Evolutionary conservation across 148 eudicot species (phyloP).

Genomic region (Rhododendron williamsianum): DNA sequence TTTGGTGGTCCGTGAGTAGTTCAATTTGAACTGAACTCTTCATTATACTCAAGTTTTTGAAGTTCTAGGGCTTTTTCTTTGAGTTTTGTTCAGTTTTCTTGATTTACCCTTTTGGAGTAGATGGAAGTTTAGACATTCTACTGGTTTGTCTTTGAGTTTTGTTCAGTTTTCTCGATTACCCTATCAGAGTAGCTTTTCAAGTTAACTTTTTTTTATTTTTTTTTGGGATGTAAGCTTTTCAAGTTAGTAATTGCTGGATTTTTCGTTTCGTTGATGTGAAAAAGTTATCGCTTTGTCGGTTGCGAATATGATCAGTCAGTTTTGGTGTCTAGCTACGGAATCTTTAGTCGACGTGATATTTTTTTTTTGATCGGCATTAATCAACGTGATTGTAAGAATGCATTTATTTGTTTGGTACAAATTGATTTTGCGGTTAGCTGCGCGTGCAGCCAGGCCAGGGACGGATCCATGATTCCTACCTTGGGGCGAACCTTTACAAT

Average conservation of each 20-base stretch:
- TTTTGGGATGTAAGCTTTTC: too few relatives aligned
- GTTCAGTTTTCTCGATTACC: background rate
- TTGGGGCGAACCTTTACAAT: background rate
- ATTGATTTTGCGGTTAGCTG: background rate
- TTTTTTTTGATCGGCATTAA: background rate
- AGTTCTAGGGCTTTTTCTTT: background rate
- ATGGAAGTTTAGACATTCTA: background rate
- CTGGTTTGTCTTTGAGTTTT: background rate
- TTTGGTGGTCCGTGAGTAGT: background rate
- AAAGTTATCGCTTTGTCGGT: background rate
- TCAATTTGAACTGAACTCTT: background rate
- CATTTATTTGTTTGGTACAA: background rate
- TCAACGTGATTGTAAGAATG: background rate
- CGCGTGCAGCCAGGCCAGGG: background rate
- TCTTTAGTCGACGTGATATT: background rate
- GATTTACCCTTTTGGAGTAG: background rate
- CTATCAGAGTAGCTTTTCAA: background rate
- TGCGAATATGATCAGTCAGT: background rate
- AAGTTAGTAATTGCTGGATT: background rate
- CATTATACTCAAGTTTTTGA: background rate
- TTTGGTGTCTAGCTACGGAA: background rate
- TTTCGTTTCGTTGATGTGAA: background rate
- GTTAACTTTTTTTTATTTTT: background rate
- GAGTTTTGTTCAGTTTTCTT: background rate
- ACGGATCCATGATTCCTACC: background rate